phyloP scores from a whole-genome alignment of 1,284 basidiomycete genomes.

The Naganishia cerealis region DNA sequence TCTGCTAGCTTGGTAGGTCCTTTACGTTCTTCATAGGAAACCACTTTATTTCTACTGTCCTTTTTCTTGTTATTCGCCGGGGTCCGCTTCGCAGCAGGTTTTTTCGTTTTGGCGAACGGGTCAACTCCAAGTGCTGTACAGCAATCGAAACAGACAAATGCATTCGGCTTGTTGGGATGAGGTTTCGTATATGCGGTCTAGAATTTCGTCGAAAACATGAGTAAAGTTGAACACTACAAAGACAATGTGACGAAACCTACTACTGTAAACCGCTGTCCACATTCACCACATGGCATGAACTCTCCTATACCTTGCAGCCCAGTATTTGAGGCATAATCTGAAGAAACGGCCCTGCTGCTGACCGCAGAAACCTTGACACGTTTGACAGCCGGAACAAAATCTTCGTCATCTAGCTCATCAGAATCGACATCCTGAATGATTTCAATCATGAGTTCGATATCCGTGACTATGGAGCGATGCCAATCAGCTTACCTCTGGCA shows the following conservation, averaged over 20 bases:
- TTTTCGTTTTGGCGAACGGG: constrained; percentile 69
- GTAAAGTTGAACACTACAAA: not conserved
- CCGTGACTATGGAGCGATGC: constrained; percentile 22
- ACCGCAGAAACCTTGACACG: constrained; percentile 42
- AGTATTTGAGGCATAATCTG: constrained; percentile 41
- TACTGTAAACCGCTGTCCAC: constrained; percentile 81
- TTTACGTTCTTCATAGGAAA: constrained; percentile 68
- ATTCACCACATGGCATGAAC: constrained; percentile 78
- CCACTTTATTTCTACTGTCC: constrained; percentile 55
- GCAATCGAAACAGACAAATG: constrained; percentile 77
- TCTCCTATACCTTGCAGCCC: constrained; percentile 72
- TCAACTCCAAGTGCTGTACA: constrained; percentile 71
- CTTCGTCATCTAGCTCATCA: constrained; percentile 52
- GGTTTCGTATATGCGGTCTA: constrained; percentile 79
- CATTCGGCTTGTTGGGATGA: constrained; percentile 64
- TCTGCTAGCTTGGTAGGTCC: constrained; percentile 68
- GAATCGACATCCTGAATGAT: constrained; percentile 33
- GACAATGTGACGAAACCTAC: constrained; percentile 59
- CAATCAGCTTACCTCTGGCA: constrained; percentile 32
- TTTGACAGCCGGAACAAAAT: constrained; percentile 42
- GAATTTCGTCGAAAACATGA: not conserved
- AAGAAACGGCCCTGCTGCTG: constrained; percentile 61
- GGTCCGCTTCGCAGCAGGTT: constrained; percentile 62
- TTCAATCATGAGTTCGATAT: constrained; percentile 28
- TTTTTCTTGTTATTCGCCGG: constrained; percentile 58